Conservation (phyloP, 2,329 filamentous ascomycete species). For the Westerdykella sp. region DNA sequence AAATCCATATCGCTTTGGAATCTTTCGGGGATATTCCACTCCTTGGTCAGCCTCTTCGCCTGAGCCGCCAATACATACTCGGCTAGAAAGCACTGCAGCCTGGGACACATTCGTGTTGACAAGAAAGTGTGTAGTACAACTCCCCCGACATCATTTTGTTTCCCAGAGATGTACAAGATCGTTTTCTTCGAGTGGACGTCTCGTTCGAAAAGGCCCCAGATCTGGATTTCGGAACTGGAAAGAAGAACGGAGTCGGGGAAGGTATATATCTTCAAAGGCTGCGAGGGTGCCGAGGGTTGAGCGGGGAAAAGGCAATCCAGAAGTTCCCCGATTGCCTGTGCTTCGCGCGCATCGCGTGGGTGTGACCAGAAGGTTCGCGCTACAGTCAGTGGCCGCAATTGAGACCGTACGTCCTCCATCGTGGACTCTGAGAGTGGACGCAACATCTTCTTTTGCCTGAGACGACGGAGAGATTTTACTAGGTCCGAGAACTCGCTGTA, state of each 20-base stretch:
- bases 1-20: neutral
- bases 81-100: conserved; percentile 2
- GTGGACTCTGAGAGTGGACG: neutral
- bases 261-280: neutral
- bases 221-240: neutral
- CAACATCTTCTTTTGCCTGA: too few relatives aligned
- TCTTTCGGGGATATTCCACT: neutral
- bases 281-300: neutral
- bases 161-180: neutral
- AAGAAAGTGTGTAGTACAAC: conserved; percentile 1
- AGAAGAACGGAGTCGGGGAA: too few relatives aligned
- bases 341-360: neutral
- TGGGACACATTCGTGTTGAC: neutral
- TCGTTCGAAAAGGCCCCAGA: neutral
- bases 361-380: conserved; percentile 1
- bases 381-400: neutral
- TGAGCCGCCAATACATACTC: conserved; percentile 2
- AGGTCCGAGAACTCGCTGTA: neutral
- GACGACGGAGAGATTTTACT: neutral
- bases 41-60: neutral
- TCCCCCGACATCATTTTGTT: neutral
- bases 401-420: neutral
- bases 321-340: neutral
- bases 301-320: neutral
- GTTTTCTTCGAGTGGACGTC: neutral